Evolutionary conservation across 2,329 filamentous ascomycete species (phyloP).

Genomic region (Trichoderma sp.): DNA sequence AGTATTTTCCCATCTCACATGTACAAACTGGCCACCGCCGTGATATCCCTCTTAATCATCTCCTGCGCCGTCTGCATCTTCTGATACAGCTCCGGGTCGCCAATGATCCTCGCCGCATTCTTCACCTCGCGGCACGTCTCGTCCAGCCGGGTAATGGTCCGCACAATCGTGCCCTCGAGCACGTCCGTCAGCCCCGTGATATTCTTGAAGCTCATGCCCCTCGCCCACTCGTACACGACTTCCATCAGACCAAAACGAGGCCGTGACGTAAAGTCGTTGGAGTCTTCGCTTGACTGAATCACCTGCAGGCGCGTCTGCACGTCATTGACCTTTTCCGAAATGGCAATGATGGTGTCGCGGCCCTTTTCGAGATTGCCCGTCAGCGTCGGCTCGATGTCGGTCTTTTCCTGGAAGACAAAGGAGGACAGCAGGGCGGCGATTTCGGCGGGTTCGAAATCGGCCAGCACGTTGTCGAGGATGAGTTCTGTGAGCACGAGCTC

Average conservation of each 20-base stretch:
- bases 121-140: slow-evolving; percentile 97
- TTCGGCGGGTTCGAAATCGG: slow-evolving; percentile 92
- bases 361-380: slow-evolving; percentile 81
- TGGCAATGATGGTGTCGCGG: slow-evolving; percentile 80
- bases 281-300: slow-evolving; percentile 84
- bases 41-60: slow-evolving; percentile 95
- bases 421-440: slow-evolving; percentile 91
- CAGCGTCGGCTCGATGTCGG: slow-evolving; percentile 75
- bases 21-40: slow-evolving; percentile 83
- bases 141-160: slow-evolving; percentile 89
- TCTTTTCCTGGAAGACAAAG: slow-evolving; percentile 98
- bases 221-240: slow-evolving; percentile 97
- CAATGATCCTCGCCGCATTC: slow-evolving; percentile 93
- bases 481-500: slow-evolving; percentile 95
- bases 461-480: slow-evolving; percentile 93
- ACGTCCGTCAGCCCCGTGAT: slow-evolving; percentile 96
- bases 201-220: slow-evolving; percentile 97
- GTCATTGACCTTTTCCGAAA: slow-evolving; percentile 89
- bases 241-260: slow-evolving; percentile 93
- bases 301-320: slow-evolving; percentile 91
- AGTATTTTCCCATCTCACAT: slow-evolving; percentile 63
- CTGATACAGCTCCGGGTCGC: slow-evolving; percentile 86
- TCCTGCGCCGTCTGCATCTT: slow-evolving; percentile 99
- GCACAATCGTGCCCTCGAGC: slow-evolving; percentile 93
- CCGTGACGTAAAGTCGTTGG: slow-evolving; percentile 84